These are phyloP conservation scores for Coemansia sp. DNA, from an alignment of 192 early-diverging fungal species.

Conservation along the genomic window DNA sequence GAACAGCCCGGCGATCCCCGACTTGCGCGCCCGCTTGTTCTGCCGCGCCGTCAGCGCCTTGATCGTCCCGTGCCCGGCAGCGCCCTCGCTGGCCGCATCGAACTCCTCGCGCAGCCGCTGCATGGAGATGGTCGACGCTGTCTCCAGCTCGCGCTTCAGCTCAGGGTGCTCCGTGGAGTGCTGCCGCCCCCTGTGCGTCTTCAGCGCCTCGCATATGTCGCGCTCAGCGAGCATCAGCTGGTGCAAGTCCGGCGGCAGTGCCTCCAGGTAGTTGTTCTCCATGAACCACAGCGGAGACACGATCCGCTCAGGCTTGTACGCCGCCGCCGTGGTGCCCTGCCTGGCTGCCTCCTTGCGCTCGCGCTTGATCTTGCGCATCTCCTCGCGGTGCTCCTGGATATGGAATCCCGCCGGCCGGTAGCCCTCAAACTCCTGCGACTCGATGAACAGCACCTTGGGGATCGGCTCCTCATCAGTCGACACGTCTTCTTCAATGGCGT, in stretches of 20 bases:
- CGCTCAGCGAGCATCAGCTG: constrained; percentile 37
- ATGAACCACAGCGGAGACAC: constrained; percentile 41
- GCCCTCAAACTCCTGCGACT: constrained; percentile 54
- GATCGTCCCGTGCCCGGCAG: constrained; percentile 38
- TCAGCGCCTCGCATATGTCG: constrained; percentile 29
- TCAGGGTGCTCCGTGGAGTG: constrained; percentile 32
- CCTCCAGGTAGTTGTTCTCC: constrained; percentile 33
- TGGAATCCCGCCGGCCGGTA: constrained; percentile 32
- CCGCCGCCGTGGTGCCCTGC: constrained; percentile 24
- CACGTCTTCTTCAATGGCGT: constrained; percentile 42
- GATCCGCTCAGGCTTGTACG: constrained; percentile 4
- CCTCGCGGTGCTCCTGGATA: constrained; percentile 45
- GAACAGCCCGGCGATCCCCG: constrained; percentile 26
- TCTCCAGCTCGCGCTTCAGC: constrained; percentile 42
- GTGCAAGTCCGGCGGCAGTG: constrained; percentile 27
- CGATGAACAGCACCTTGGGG: constrained; percentile 27
- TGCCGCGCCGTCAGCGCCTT: constrained; percentile 40
- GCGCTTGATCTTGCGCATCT: constrained; percentile 35
- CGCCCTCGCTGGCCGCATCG: constrained; percentile 13
- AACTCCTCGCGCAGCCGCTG: constrained; percentile 43
- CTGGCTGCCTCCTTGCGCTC: constrained; percentile 34
- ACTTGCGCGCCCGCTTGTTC: constrained; percentile 37
- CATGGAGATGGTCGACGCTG: constrained; percentile 32
- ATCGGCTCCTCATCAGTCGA: constrained; percentile 50
- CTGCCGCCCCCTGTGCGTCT: constrained; percentile 9